Base-by-base conservation (phyloP, 306 rosid genomes). In the Vigna reflexopilosa region DNA sequence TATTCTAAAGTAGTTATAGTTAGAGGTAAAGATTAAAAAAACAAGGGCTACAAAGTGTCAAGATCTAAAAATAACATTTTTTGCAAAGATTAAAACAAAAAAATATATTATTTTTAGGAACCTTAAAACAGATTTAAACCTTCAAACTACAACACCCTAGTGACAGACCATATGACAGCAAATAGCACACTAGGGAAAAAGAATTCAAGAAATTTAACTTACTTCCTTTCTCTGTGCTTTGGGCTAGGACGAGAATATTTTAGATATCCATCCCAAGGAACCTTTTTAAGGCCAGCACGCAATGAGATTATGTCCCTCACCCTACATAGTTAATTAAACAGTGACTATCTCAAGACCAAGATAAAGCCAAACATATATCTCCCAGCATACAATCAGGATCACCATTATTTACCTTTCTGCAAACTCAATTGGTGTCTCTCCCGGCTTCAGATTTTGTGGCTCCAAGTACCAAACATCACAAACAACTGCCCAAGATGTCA, bases 401-500 rank as follows among this genome's bases (percentile, higher is more conserved):
- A 66, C 44, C 24, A 82, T 70, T 58, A 65, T 30, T 75, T 76
- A 95, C 98, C 98, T 95, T 88, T 95, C 98, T 6, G 98, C 98
- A 88, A 95, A 95, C 83, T 95, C 98, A 28, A 95, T 95, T 32
- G 98, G 68, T n/a, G 98, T 91, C 80, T 95, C 98, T 75, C 98
- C 93, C 42, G 90, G 98, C 86, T 81, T 89, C 59, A 95, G 70
- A 64, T 74, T 87, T 83, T 95, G 97, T 12, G 99, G 99, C 88
- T 95, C 98, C 90, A 95, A 75, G 81, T 95, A 95, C 98, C 98
- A 95, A 79, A 95, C 99, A 82, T 95, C 99, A 87, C 97, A 95
- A 78, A 95, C 99, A 81, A 95, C 99, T 30, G 98, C 99, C 99
- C 99, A 95, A 2, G 98, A 95, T 42, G 98, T 95, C 99, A 93